Percentiles rank a stretch among this genome's conserved stretches.
phyloP scores from a whole-genome alignment of 768 basidiomycete species.

The Boletus tylopilopsis region DNA sequence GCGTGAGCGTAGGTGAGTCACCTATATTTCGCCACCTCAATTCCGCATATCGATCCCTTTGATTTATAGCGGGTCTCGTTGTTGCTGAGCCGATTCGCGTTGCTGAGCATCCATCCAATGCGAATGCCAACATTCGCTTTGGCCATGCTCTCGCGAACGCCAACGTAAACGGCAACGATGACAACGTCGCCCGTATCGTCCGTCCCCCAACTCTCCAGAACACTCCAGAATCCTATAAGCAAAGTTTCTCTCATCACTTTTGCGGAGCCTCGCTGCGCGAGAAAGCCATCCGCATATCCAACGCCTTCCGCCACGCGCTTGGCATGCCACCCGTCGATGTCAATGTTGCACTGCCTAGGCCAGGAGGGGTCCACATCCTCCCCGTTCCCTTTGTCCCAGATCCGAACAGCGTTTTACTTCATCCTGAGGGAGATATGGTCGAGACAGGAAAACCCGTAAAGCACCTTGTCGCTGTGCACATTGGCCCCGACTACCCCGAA shows the following conservation, averaged over 20 bases:
- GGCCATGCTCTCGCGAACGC: slow-evolving; percentile 36
- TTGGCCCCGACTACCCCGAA: not conserved
- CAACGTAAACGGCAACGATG: slow-evolving; percentile 27
- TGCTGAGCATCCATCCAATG: slow-evolving; percentile 31
- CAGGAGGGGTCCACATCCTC: slow-evolving; percentile 30
- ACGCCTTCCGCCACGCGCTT: slow-evolving; percentile 51
- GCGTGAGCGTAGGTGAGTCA: slow-evolving; percentile 33
- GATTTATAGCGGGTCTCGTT: slow-evolving; percentile 33
- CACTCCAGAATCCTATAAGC: slow-evolving; percentile 4
- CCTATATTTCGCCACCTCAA: not conserved
- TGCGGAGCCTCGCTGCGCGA: slow-evolving; percentile 38
- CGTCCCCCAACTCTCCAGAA: slow-evolving; percentile 10
- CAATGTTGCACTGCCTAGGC: slow-evolving; percentile 1
- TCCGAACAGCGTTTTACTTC: not conserved
- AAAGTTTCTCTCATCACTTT: slow-evolving; percentile 20
- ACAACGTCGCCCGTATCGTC: slow-evolving; percentile 22
- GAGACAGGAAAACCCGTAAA: slow-evolving; percentile 11
- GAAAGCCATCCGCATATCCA: slow-evolving; percentile 51
- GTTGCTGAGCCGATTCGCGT: slow-evolving; percentile 51
- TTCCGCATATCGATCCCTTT: not conserved
- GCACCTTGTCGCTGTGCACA: too few species aligned
- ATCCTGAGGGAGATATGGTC: slow-evolving; percentile 1
- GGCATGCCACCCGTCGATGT: slow-evolving; percentile 49
- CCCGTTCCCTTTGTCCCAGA: slow-evolving; percentile 13
- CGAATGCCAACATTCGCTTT: slow-evolving; percentile 35